Conservation (phyloP, 345 rosid species). For the Microcos paniculata region DNA sequence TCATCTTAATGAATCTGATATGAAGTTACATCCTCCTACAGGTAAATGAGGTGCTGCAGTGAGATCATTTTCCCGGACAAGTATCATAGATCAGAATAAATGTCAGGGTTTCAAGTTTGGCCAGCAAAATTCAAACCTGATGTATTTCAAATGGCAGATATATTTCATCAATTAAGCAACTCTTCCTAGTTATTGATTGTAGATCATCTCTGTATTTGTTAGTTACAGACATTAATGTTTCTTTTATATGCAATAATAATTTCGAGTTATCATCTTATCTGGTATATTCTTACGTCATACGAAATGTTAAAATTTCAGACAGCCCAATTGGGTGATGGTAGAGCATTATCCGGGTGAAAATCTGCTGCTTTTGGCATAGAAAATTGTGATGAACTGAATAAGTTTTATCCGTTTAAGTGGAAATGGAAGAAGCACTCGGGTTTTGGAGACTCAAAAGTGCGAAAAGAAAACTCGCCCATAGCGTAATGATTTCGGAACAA, state of each 20-base stretch:
- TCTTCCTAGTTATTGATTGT: neutral
- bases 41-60: constrained; percentile 20
- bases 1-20: neutral
- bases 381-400: neutral
- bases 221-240: neutral
- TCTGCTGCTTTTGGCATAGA: neutral
- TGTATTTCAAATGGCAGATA: neutral
- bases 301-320: neutral
- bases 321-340: neutral
- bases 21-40: constrained; percentile 10
- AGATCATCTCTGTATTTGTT: neutral
- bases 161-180: neutral
- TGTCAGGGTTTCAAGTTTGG: neutral
- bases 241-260: neutral
- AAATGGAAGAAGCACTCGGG: neutral
- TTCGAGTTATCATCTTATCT: neutral
- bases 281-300: neutral
- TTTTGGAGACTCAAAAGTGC: neutral
- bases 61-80: neutral
- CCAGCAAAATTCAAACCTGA: neutral
- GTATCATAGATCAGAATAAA: neutral
- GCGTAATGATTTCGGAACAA: too few relatives aligned
- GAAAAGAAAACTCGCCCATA: neutral
- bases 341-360: neutral
- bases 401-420: neutral